These are phyloP conservation scores for Lavandula angustifolia DNA, from an alignment of 257 asterid species.

Conservation along the genomic window DNA sequence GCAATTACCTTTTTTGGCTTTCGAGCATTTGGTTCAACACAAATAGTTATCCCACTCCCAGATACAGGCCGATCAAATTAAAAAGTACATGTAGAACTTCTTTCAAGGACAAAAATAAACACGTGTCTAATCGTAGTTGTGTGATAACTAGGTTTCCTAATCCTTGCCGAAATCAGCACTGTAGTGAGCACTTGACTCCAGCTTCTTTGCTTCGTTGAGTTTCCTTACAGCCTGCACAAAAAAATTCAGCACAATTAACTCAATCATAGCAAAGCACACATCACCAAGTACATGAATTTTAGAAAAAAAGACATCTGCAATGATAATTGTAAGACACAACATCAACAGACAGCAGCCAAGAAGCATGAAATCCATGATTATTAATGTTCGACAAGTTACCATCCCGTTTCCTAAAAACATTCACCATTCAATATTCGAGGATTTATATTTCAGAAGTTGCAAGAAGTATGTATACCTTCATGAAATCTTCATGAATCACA, in stretches of 20 bases:
- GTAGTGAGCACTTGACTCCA: constrained; percentile 89
- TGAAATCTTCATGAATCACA: constrained; percentile 92
- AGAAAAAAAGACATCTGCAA: too few species aligned
- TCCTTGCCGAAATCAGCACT: constrained; percentile 83
- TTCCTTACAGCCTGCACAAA: constrained; percentile 80
- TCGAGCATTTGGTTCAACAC: constrained; percentile 3
- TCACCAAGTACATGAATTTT: too few species aligned
- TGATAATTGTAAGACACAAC: too few species aligned
- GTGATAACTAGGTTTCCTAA: constrained; percentile 22
- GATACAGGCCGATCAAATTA: too few species aligned
- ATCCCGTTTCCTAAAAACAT: neutral
- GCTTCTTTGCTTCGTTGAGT: constrained; percentile 92
- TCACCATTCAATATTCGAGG: neutral
- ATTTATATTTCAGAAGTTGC: neutral
- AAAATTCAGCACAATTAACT: too few species aligned
- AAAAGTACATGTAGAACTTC: too few species aligned
- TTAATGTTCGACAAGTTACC: neutral
- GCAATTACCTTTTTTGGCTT: too few species aligned
- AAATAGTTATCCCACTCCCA: too few species aligned
- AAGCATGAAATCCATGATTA: too few species aligned
- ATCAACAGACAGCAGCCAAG: too few species aligned
- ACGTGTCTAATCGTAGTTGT: neutral
- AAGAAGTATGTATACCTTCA: constrained; percentile 54
- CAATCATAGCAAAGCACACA: too few species aligned
- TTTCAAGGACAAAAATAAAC: neutral